Evolutionary conservation across 2,329 filamentous ascomycete genomes (phyloP).

Genomic region (Rhinocladiella mackenziei): DNA sequence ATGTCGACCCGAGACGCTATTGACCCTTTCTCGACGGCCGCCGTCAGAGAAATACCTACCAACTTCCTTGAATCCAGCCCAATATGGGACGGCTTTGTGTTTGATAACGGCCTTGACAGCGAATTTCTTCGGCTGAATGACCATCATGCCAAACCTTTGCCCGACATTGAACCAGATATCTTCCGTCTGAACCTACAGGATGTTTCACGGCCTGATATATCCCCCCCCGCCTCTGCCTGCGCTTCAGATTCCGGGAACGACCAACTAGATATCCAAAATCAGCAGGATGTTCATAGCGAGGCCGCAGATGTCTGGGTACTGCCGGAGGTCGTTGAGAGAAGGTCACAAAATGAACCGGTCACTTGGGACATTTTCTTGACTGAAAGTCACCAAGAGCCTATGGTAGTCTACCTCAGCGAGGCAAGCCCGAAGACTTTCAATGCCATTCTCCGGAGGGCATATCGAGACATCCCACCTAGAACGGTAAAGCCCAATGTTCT

Average conservation of each 20-base stretch:
- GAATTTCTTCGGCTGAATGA: constrained; percentile 20
- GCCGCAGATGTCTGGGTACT: constrained; percentile 37
- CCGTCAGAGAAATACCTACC: constrained; percentile 3
- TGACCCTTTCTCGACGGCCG: constrained; percentile 13
- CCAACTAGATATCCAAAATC: constrained; percentile 11
- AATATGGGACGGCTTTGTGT: constrained; percentile 26
- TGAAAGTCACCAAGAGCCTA: constrained; percentile 32
- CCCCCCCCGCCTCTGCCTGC: constrained; percentile 9
- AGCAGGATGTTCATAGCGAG: constrained; percentile 25
- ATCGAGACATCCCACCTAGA: constrained; percentile 1
- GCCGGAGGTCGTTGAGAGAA: constrained; percentile 27
- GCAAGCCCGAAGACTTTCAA: constrained; percentile 40
- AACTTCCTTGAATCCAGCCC: background rate
- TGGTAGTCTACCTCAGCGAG: constrained; percentile 44
- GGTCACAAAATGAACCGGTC: constrained; percentile 25
- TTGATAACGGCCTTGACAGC: constrained; percentile 23
- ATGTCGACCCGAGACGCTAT: constrained; percentile 11
- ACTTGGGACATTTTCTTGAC: constrained; percentile 44
- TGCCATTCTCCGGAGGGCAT: constrained; percentile 32
- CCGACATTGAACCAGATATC: constrained; percentile 10
- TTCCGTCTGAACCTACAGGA: constrained; percentile 19
- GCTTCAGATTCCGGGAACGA: constrained; percentile 23
- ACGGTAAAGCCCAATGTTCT: constrained; percentile 38
- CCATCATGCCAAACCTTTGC: constrained; percentile 10
- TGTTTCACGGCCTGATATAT: constrained; percentile 16